Evolutionary conservation across 805 yeast genomes (phyloP).

Genomic region (Ascoidea rubescens): DNA sequence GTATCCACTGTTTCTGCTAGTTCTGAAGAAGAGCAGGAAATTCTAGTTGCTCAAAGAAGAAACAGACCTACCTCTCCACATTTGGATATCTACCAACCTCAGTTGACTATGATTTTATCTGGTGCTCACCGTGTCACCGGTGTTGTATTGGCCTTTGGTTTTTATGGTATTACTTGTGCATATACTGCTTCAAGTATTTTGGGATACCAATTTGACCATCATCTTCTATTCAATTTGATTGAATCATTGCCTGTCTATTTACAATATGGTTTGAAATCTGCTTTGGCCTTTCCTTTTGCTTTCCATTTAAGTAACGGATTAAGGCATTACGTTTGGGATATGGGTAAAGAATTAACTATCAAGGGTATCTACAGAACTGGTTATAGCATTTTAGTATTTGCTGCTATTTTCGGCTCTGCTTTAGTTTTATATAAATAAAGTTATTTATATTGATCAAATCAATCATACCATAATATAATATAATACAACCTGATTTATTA

Average conservation of each 20-base stretch:
- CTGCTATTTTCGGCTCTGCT: conserved; percentile 20
- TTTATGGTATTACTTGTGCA: conserved; percentile 64
- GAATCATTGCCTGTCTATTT: conserved; percentile 51
- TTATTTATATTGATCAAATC: conserved; percentile 15
- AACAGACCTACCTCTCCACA: conserved; percentile 90
- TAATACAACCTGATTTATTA: no score
- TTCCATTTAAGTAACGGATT: conserved; percentile 80
- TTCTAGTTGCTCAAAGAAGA: conserved; percentile 69
- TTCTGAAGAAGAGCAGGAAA: conserved; percentile 44
- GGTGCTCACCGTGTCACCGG: conserved; percentile 81
- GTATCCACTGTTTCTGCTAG: neutral
- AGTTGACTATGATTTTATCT: conserved; percentile 73
- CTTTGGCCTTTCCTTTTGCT: conserved; percentile 70
- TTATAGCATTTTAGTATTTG: conserved; percentile 60
- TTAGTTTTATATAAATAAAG: conserved; percentile 25
- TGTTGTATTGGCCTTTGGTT: conserved; percentile 62
- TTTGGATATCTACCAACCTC: conserved; percentile 80
- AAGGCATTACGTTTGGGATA: conserved; percentile 92
- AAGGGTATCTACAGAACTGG: conserved; percentile 92
- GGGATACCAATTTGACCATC: conserved; percentile 43
- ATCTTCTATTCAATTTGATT: conserved; percentile 36
- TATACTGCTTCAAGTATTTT: conserved; percentile 58
- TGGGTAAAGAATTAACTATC: conserved; percentile 63
- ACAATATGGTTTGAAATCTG: conserved; percentile 52
- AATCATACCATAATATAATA: neutral